These are phyloP conservation scores for Acarospora socialis DNA, from an alignment of 2,329 filamentous ascomycete genomes.

Conservation along the genomic window DNA sequence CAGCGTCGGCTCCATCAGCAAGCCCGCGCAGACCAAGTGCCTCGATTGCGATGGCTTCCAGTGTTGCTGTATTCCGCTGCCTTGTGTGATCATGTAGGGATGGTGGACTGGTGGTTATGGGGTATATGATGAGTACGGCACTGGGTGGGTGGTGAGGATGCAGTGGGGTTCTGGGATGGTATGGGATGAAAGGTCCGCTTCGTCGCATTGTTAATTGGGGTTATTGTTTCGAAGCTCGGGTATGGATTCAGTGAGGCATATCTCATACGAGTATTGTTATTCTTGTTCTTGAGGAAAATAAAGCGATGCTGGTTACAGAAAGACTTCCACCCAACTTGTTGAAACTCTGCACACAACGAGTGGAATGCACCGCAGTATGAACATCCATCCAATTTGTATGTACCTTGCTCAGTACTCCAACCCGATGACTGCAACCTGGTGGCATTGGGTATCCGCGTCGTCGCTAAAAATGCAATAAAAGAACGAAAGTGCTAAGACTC, in stretches of 20 bases:
- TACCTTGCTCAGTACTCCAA: too few relatives aligned
- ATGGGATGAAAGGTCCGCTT: background rate
- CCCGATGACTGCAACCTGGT: too few relatives aligned
- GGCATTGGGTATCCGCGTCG: too few relatives aligned
- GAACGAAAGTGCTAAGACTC: too few relatives aligned
- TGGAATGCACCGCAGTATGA: too few relatives aligned
- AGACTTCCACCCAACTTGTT: too few relatives aligned
- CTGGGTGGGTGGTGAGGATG: background rate
- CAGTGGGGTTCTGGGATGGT: background rate
- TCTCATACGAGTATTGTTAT: too few relatives aligned
- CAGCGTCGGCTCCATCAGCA: constrained; percentile 1
- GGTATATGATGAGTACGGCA: background rate
- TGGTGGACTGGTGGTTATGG: background rate
- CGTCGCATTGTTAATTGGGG: background rate
- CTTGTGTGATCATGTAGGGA: constrained; percentile 5
- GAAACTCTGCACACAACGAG: too few relatives aligned
- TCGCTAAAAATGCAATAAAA: too few relatives aligned
- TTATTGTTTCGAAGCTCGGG: background rate
- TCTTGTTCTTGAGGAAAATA: too few relatives aligned
- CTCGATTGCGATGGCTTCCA: constrained; percentile 5
- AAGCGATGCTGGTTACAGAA: too few relatives aligned
- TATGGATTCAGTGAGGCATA: background rate
- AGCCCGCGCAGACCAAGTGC: constrained; percentile 6
- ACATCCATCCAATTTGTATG: too few relatives aligned
- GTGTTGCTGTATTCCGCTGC: constrained; percentile 4